Conservation (phyloP, 495 filamentous ascomycete genomes). For the Penicillium salamii region DNA sequence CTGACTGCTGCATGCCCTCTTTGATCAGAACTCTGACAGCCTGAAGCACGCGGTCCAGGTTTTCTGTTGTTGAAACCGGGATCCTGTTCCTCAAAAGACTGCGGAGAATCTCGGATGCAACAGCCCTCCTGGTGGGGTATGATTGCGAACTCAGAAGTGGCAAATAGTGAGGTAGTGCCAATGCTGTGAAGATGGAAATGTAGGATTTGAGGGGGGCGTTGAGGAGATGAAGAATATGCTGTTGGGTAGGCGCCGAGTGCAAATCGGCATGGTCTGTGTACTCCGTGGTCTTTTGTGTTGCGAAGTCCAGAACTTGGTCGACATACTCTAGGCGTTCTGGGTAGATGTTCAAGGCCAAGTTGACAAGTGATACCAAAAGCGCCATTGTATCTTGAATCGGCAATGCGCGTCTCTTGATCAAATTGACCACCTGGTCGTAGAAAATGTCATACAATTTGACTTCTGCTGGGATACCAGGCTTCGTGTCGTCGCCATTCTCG, state of each 20-base stretch:
- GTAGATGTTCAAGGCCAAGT: slow-evolving; percentile 93
- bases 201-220: slow-evolving; percentile 87
- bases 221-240: slow-evolving; percentile 83
- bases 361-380: slow-evolving; percentile 83
- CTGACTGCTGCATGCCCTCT: slow-evolving; percentile 82
- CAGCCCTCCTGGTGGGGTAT: slow-evolving; percentile 84
- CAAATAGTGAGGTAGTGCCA: slow-evolving; percentile 87
- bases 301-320: slow-evolving; percentile 88
- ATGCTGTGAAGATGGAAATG: slow-evolving; percentile 86
- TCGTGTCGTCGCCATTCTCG: slow-evolving; percentile 28
- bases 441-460: slow-evolving; percentile 96
- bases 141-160: slow-evolving; percentile 89
- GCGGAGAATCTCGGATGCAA: slow-evolving; percentile 82
- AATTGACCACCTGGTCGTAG: slow-evolving; percentile 90
- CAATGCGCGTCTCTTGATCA: slow-evolving; percentile 85
- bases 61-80: slow-evolving; percentile 65
- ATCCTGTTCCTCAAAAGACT: slow-evolving; percentile 78
- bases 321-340: slow-evolving; percentile 91
- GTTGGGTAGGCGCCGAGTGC: slow-evolving; percentile 81
- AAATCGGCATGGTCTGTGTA: slow-evolving; percentile 92
- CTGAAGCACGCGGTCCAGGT: slow-evolving; percentile 87
- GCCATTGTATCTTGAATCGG: slow-evolving; percentile 95
- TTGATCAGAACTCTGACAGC: slow-evolving; percentile 86
- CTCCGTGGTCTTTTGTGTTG: slow-evolving; percentile 81
- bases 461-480: slow-evolving; percentile 71